Evolutionary conservation across 257 asterid genomes (phyloP).

Genomic region (Nicotiana obtusifolia): DNA sequence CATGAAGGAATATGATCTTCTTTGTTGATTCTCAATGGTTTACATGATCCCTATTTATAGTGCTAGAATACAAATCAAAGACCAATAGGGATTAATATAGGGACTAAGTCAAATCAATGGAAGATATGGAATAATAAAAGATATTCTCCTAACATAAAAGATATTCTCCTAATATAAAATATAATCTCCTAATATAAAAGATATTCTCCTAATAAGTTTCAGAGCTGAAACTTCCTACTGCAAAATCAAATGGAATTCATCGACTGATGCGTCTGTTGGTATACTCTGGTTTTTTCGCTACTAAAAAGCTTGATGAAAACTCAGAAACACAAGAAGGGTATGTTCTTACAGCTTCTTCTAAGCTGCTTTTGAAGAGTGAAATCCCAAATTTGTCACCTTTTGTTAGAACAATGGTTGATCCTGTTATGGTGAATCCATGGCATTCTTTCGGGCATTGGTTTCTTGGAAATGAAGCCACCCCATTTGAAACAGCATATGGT

Average conservation of each 20-base stretch:
- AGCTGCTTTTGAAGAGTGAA: slow-evolving; percentile 7
- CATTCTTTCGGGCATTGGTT: slow-evolving; percentile 20
- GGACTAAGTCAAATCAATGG: no score
- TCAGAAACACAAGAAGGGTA: slow-evolving; percentile 11
- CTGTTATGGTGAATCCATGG: slow-evolving; percentile 12
- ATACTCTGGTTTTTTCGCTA: slow-evolving; percentile 16
- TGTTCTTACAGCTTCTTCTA: slow-evolving; percentile 19
- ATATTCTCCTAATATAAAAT: no score
- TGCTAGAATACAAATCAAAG: no score
- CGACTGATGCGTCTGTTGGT: slow-evolving; percentile 21
- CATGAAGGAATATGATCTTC: no score
- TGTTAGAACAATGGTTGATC: neutral
- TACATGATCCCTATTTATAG: no score
- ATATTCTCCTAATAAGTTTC: slow-evolving; percentile 1
- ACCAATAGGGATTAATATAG: no score
- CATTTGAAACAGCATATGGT: slow-evolving; percentile 21
- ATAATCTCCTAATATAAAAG: no score
- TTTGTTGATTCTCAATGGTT: no score
- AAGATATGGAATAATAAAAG: no score
- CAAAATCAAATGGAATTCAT: slow-evolving; percentile 10
- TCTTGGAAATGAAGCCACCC: neutral
- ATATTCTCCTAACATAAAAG: no score
- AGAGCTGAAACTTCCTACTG: slow-evolving; percentile 3
- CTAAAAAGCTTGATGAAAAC: neutral
- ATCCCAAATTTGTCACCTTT: slow-evolving; percentile 7